Evolutionary conservation across 768 basidiomycete species (phyloP).

Genomic region (Suillus occidentalis): DNA sequence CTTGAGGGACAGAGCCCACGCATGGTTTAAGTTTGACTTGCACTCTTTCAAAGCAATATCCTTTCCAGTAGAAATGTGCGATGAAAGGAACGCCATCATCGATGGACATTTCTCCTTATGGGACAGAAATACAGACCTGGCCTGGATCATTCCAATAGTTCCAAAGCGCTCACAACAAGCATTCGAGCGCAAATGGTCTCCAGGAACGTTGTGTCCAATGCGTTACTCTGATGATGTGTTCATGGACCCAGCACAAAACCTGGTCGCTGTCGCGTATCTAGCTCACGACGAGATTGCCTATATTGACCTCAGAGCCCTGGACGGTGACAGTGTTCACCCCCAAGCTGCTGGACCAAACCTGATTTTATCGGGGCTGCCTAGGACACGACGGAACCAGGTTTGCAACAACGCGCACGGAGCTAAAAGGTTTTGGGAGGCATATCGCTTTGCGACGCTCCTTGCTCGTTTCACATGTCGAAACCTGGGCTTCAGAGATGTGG

Average conservation of each 20-base stretch:
- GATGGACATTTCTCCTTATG: not conserved
- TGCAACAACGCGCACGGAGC: not conserved
- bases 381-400: not conserved
- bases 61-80: not conserved
- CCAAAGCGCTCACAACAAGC: not conserved
- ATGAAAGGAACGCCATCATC: not conserved
- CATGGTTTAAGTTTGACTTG: not conserved
- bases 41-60: not conserved
- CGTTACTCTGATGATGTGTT: not conserved
- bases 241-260: not conserved
- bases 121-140: not conserved
- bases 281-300: not conserved
- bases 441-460: not conserved
- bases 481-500: not conserved
- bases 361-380: not conserved
- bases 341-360: not conserved
- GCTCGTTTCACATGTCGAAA: not conserved
- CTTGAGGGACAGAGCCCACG: not conserved
- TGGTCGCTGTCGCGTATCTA: not conserved
- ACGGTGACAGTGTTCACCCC: not conserved
- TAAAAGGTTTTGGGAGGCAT: not conserved
- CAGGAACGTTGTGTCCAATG: not conserved
- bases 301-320: not conserved
- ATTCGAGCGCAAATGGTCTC: not conserved
- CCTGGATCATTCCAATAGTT: not conserved